Conservation (phyloP, 2,329 filamentous ascomycete species). For the Mariannaea elegans region DNA sequence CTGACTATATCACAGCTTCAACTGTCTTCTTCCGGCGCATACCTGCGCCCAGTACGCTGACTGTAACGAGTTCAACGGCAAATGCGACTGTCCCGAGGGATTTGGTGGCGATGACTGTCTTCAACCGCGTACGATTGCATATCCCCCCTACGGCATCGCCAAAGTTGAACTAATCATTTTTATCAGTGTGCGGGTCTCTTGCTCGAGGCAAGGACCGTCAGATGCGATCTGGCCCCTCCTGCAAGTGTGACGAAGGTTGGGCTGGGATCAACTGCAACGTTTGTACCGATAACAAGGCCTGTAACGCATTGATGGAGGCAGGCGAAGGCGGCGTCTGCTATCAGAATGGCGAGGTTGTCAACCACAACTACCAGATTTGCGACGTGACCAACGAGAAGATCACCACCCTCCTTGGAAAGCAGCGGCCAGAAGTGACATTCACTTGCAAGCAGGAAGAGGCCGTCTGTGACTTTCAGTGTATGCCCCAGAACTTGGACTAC, state of each 20-base stretch:
- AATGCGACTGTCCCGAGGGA: slow-evolving; percentile 90
- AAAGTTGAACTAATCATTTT: slow-evolving; percentile 20
- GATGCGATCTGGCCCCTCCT: slow-evolving; percentile 75
- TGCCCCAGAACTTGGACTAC: slow-evolving; percentile 40
- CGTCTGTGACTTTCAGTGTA: slow-evolving; percentile 95
- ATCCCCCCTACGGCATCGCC: background rate
- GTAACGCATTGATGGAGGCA: slow-evolving; percentile 86
- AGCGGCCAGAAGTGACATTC: slow-evolving; percentile 94
- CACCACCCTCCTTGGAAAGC: slow-evolving; percentile 81
- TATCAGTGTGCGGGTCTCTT: slow-evolving; percentile 82
- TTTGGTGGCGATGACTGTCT: slow-evolving; percentile 96
- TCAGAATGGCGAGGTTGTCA: slow-evolving; percentile 86
- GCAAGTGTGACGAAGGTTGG: slow-evolving; percentile 94
- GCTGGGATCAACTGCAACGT: slow-evolving; percentile 98
- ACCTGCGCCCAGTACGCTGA: slow-evolving; percentile 89
- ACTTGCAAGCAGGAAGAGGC: slow-evolving; percentile 79
- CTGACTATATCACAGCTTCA: slow-evolving; percentile 73
- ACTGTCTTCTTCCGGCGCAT: slow-evolving; percentile 94
- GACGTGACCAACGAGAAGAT: slow-evolving; percentile 98
- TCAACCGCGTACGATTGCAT: slow-evolving; percentile 68
- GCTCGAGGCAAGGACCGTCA: slow-evolving; percentile 82
- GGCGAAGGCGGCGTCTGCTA: slow-evolving; percentile 89
- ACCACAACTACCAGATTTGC: slow-evolving; percentile 97
- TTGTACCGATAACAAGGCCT: slow-evolving; percentile 84
- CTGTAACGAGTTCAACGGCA: slow-evolving; percentile 90